phyloP scores from a whole-genome alignment of 2,329 filamentous ascomycete species.

The Beauveria asiatica region DNA sequence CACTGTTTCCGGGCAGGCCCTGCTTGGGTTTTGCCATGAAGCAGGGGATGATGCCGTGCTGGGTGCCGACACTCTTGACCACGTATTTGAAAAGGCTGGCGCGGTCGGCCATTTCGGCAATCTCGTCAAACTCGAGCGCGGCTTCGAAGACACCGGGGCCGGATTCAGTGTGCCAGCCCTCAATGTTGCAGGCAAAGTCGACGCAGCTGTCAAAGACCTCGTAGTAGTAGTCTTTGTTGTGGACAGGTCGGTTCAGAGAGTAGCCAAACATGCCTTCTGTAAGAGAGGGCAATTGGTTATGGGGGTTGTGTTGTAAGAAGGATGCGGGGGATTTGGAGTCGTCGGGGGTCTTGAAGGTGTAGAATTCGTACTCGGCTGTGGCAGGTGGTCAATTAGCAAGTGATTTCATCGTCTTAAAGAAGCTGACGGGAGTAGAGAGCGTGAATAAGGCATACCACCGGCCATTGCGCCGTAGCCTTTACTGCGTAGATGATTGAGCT shows the following conservation, averaged over 20 bases:
- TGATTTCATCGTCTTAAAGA: background rate
- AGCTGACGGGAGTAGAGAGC: background rate
- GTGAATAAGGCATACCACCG: slow-evolving; percentile 54
- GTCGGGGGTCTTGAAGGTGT: slow-evolving; percentile 69
- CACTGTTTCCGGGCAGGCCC: slow-evolving; percentile 86
- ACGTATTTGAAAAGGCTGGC: slow-evolving; percentile 91
- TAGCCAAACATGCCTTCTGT: slow-evolving; percentile 97
- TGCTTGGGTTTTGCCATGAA: slow-evolving; percentile 98
- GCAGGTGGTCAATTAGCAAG: background rate
- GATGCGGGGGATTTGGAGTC: slow-evolving; percentile 57
- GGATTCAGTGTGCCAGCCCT: slow-evolving; percentile 93
- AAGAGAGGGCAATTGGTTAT: slow-evolving; percentile 64
- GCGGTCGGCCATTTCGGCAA: slow-evolving; percentile 82
- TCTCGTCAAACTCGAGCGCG: slow-evolving; percentile 83
- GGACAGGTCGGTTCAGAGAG: slow-evolving; percentile 74
- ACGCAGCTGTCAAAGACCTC: slow-evolving; percentile 73
- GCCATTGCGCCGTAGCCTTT: slow-evolving; percentile 79
- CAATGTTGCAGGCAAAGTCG: slow-evolving; percentile 71
- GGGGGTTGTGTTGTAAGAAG: slow-evolving; percentile 66
- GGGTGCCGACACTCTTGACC: slow-evolving; percentile 79
- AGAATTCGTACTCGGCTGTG: slow-evolving; percentile 90
- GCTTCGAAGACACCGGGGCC: slow-evolving; percentile 94
- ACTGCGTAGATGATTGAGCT: slow-evolving; percentile 57
- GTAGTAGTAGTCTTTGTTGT: slow-evolving; percentile 92
- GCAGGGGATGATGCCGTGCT: slow-evolving; percentile 86